Percentiles rank a stretch among this genome's conserved stretches.
These are phyloP conservation scores for Hawksworthiomyces lignivorus DNA, from an alignment of 2,329 filamentous ascomycete species.

Conservation along the genomic window DNA sequence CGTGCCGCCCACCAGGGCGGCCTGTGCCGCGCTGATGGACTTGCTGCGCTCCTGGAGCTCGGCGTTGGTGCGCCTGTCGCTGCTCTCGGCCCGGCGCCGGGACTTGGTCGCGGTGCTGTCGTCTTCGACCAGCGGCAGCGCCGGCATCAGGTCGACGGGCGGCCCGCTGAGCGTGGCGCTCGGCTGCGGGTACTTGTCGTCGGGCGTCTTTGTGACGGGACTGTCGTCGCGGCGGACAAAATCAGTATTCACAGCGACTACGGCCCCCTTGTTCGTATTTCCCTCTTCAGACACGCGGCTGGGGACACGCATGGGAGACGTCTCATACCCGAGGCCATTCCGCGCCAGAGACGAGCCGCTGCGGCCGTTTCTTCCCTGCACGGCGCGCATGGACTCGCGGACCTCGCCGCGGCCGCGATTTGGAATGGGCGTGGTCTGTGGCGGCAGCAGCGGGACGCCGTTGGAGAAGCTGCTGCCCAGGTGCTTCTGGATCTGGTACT, in stretches of 20 bases:
- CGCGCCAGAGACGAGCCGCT: constrained; percentile 33
- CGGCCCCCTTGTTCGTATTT: constrained; percentile 1
- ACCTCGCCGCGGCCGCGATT: constrained; percentile 74
- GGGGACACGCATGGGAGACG: constrained; percentile 53
- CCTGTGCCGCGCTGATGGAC: constrained; percentile 6
- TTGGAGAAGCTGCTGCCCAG: constrained; percentile 65
- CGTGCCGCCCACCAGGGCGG: constrained; percentile 4
- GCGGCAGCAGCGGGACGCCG: constrained; percentile 78
- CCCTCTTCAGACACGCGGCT: constrained; percentile 57
- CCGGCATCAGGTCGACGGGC: constrained; percentile 34
- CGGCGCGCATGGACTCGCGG: constrained; percentile 71
- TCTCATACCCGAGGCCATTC: constrained; percentile 39
- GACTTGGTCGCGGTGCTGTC: constrained; percentile 17
- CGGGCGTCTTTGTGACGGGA: constrained; percentile 50
- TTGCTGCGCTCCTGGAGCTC: constrained; percentile 14
- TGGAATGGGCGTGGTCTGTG: constrained; percentile 74
- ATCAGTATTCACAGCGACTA: not conserved
- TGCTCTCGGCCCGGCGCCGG: not conserved
- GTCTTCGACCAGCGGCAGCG: constrained; percentile 23
- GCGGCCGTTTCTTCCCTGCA: constrained; percentile 48
- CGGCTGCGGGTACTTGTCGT: constrained; percentile 52
- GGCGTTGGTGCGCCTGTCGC: constrained; percentile 1
- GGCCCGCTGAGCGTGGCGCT: constrained; percentile 55
- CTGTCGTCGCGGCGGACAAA: constrained; percentile 27
- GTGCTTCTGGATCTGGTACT: constrained; percentile 94